Base-by-base conservation (phyloP, 2,329 filamentous ascomycete species). In the Penicillium thymicola region DNA sequence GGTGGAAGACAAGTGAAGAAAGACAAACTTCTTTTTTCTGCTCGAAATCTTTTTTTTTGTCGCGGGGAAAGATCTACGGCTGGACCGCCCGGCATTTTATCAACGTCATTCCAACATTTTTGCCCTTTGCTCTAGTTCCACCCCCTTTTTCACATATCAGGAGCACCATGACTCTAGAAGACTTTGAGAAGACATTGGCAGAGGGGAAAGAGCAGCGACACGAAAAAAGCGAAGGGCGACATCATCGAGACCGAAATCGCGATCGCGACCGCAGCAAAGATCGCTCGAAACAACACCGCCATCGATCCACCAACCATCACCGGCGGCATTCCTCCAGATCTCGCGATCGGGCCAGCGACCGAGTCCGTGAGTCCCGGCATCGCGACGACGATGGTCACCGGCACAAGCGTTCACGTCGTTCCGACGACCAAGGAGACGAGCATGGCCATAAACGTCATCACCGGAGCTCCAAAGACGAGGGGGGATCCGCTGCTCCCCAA, bases 141-240 rank as follows among this genome's bases (percentile, higher is more conserved):
- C 56, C 51, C 52, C 49, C 54, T 21, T 57, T 59, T 43, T 21
- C 30, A 28, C 44, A 37, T 46, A 36, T 38, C 43, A 58, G 25
- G 34, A 54, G 11, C 54, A 74, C 49, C 28, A 86, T 86, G 84
- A 80, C 81, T 5, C 70, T 87, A 57, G 84, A 86, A 64, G 89
- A 92, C 56, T 95, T 95, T 58, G 91, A 95, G 72, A 89, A 87
- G 70, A 79, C 86, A 27, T 80, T 95, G 13, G 88, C 87, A 1
- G 82, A 86, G 43, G 86, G 84, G 62, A 67, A 71, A 55, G 67
- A 75, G 60, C 69, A 65, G 54, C 71, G 72, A 37, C 68, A 66
- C 42, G 72, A 75, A 60, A 71, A 70, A 42, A 72, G 69, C 45
- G 76, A 74, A 50, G 71, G 73, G 47, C 69, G 70, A 47, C 69